These are phyloP conservation scores for Teratosphaeria epicoccoides DNA, from an alignment of 2,329 filamentous ascomycete species.

Conservation along the genomic window DNA sequence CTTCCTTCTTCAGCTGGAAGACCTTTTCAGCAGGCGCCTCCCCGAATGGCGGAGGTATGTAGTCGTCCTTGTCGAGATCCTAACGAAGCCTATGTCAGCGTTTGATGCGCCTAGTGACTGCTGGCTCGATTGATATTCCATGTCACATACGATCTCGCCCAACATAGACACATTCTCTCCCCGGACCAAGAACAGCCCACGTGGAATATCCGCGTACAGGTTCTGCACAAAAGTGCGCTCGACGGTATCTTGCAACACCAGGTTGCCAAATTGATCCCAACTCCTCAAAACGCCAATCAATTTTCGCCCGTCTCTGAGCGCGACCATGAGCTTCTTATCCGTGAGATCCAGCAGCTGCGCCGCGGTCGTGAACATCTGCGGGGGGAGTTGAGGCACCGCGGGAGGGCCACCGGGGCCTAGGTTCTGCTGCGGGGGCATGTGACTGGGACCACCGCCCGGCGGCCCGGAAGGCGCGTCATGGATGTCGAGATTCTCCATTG, in stretches of 20 bases:
- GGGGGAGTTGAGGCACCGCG: slow-evolving; percentile 58
- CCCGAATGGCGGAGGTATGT: slow-evolving; percentile 60
- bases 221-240: slow-evolving; percentile 71
- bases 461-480: slow-evolving; percentile 17
- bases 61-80: slow-evolving; percentile 92
- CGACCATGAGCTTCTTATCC: slow-evolving; percentile 92
- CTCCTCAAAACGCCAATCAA: slow-evolving; percentile 83
- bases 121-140: not conserved
- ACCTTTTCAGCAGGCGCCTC: slow-evolving; percentile 59
- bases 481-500: slow-evolving; percentile 26
- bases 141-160: slow-evolving; percentile 61
- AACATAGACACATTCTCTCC: slow-evolving; percentile 95
- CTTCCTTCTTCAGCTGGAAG: slow-evolving; percentile 60
- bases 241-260: slow-evolving; percentile 84
- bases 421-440: slow-evolving; percentile 3
- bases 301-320: slow-evolving; percentile 87
- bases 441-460: not conserved
- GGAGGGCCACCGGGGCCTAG: slow-evolving; percentile 20
- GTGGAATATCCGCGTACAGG: slow-evolving; percentile 72
- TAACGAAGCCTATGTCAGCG: slow-evolving; percentile 17
- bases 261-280: slow-evolving; percentile 97
- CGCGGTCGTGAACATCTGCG: slow-evolving; percentile 97
- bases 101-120: not conserved
- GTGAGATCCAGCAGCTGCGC: slow-evolving; percentile 92
- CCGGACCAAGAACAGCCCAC: slow-evolving; percentile 82